Evolutionary conservation across 805 yeast species (phyloP).

Genomic region (Diddensiella caesifluorescens): DNA sequence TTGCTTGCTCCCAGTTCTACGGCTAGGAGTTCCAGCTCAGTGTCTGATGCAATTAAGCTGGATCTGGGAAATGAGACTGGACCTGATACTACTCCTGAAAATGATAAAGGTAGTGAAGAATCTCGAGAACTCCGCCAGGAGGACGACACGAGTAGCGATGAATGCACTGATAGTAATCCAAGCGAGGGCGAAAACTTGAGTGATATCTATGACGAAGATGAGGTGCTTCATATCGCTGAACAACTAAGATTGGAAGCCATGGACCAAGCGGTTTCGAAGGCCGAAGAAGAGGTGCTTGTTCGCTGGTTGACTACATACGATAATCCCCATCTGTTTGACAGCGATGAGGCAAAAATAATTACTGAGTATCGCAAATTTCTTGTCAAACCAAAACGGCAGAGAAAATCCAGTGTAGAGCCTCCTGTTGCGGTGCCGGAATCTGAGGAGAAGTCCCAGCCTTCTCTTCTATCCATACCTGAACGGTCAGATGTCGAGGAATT

Average conservation of each 20-base stretch:
- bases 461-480: too few relatives aligned
- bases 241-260: constrained; percentile 4
- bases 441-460: background rate
- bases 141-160: too few relatives aligned
- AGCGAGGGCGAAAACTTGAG: too few relatives aligned
- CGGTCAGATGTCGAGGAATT: background rate
- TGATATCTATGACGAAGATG: background rate
- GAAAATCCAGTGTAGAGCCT: too few relatives aligned
- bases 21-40: too few relatives aligned
- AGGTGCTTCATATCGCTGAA: constrained; percentile 4
- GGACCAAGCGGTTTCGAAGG: constrained; percentile 8
- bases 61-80: constrained; percentile 4
- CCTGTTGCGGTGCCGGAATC: too few relatives aligned
- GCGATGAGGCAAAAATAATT: background rate
- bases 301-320: constrained; percentile 7
- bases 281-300: constrained; percentile 10
- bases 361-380: background rate
- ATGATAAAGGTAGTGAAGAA: background rate
- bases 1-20: too few relatives aligned
- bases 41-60: background rate
- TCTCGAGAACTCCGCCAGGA: background rate
- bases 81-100: background rate
- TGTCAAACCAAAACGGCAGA: too few relatives aligned
- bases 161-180: too few relatives aligned
- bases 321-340: constrained; percentile 2